These are phyloP conservation scores for Bipolaris zeicola DNA, from an alignment of 2,329 filamentous ascomycete species.

Conservation along the genomic window DNA sequence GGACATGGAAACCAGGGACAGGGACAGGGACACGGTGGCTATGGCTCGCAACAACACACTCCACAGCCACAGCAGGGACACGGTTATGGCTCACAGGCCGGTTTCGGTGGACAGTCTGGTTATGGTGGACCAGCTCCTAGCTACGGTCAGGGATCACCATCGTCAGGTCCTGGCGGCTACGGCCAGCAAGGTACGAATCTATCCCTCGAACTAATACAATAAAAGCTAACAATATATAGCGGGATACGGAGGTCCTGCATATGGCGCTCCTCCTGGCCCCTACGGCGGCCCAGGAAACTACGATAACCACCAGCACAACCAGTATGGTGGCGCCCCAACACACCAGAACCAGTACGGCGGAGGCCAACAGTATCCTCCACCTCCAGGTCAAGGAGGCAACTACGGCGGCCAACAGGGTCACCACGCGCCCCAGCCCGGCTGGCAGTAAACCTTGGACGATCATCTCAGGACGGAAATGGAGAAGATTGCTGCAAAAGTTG, in stretches of 20 bases:
- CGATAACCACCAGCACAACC: constrained; percentile 41
- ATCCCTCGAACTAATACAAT: neutral
- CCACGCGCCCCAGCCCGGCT: constrained; percentile 32
- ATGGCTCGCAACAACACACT: constrained; percentile 18
- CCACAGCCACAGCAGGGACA: constrained; percentile 15
- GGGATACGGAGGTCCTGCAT: constrained; percentile 41
- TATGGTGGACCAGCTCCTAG: constrained; percentile 17
- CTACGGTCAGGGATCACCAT: constrained; percentile 13
- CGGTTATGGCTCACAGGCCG: constrained; percentile 31
- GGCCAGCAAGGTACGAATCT: constrained; percentile 28
- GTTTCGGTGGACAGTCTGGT: constrained; percentile 31
- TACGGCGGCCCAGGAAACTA: constrained; percentile 40
- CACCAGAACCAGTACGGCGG: constrained; percentile 21
- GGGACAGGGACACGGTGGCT: constrained; percentile 19
- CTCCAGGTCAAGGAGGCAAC: constrained; percentile 17
- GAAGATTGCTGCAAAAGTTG: neutral
- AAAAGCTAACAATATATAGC: constrained; percentile 22
- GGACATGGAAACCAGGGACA: constrained; percentile 4
- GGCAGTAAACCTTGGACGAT: constrained; percentile 20
- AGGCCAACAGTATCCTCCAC: constrained; percentile 26
- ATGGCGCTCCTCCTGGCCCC: constrained; percentile 23
- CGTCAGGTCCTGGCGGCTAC: constrained; percentile 26
- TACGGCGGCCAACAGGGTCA: constrained; percentile 17
- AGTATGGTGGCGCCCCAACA: constrained; percentile 23
- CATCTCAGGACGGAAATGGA: neutral